phyloP scores from a whole-genome alignment of 768 basidiomycete genomes.

The Nidularia sp. region DNA sequence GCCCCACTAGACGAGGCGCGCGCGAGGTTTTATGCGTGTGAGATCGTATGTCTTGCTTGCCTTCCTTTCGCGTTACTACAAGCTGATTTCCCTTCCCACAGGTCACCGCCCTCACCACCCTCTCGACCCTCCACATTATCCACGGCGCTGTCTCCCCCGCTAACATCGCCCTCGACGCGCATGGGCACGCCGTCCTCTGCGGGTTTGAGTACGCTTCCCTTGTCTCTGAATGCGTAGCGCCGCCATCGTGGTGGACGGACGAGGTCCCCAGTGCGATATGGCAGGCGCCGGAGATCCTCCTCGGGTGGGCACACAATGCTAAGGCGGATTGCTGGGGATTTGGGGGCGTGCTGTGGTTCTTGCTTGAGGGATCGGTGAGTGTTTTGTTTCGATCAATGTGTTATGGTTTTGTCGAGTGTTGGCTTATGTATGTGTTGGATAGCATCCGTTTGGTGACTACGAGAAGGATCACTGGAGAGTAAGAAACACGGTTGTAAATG shows the following conservation, averaged over 20 bases:
- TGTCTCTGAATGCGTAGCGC: slow-evolving; percentile 2
- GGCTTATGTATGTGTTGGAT: too few species aligned
- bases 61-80: background rate
- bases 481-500: too few species aligned
- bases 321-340: slow-evolving; percentile 60
- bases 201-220: slow-evolving; percentile 34
- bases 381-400: slow-evolving; percentile 25
- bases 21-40: slow-evolving; percentile 39
- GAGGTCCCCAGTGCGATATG: slow-evolving; percentile 17
- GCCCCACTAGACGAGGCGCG: slow-evolving; percentile 28
- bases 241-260: slow-evolving; percentile 1
- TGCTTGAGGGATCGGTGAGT: slow-evolving; percentile 44
- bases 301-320: slow-evolving; percentile 51
- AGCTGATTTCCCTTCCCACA: slow-evolving; percentile 9
- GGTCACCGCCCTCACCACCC: slow-evolving; percentile 35
- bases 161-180: slow-evolving; percentile 34
- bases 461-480: too few species aligned
- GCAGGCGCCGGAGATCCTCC: slow-evolving; percentile 48
- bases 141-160: slow-evolving; percentile 43
- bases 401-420: background rate
- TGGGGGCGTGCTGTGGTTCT: slow-evolving; percentile 46
- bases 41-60: slow-evolving; percentile 33
- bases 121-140: slow-evolving; percentile 43
- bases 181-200: slow-evolving; percentile 43
- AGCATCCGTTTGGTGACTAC: too few species aligned